phyloP scores from a whole-genome alignment of 495 filamentous ascomycete genomes.

The Aspergillus biplanus region DNA sequence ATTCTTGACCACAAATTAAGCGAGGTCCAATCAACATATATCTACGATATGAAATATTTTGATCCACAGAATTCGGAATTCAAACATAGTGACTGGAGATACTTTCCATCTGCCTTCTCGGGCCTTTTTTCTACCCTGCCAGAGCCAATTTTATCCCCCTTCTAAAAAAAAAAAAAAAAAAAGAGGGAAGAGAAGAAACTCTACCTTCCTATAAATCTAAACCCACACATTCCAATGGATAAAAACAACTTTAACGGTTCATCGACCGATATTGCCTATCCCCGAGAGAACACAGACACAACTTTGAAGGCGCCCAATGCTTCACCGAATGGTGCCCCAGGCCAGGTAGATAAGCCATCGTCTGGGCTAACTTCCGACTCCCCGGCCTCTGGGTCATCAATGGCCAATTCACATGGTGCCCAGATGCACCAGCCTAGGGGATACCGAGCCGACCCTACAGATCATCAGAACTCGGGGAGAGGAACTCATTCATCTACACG shows the following conservation, averaged over 20 bases:
- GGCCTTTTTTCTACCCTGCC: no score
- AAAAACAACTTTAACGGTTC: constrained; percentile 37
- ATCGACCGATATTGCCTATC: constrained; percentile 32
- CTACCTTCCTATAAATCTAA: no score
- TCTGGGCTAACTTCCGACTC: constrained; percentile 22
- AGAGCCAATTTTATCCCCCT: not conserved
- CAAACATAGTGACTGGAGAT: no score
- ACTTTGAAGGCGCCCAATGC: constrained; percentile 10
- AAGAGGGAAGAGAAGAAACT: not conserved
- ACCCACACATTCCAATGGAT: constrained; percentile 7
- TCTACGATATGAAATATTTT: no score
- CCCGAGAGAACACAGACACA: constrained; percentile 16
- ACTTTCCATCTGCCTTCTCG: no score
- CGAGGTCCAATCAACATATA: no score
- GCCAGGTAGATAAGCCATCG: constrained; percentile 26
- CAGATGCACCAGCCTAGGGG: constrained; percentile 25
- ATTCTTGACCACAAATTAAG: no score
- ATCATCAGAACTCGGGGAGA: constrained; percentile 28
- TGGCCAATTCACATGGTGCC: constrained; percentile 9
- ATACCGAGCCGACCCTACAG: constrained; percentile 28
- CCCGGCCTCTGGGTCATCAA: constrained; percentile 21
- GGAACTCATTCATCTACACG: constrained; percentile 53
- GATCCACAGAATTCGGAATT: no score
- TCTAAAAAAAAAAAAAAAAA: constrained; percentile 3
- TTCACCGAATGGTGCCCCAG: constrained; percentile 14